Conservation (phyloP, 1,284 basidiomycete species). For the Puccinia hordei region DNA sequence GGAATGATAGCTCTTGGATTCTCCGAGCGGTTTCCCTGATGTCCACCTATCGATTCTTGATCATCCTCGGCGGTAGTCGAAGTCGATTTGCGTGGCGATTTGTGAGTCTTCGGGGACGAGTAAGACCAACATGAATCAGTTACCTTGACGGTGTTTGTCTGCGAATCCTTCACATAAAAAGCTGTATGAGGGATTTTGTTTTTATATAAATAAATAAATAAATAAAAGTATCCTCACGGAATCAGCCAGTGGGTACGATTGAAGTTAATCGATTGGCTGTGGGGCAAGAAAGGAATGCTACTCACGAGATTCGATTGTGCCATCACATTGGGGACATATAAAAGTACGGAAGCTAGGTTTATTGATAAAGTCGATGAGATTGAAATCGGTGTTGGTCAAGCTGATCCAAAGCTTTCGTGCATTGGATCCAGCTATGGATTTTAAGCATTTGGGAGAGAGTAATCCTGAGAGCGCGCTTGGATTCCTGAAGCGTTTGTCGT, state of each 20-base stretch:
- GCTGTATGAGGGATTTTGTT: not conserved
- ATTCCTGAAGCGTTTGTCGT: not conserved
- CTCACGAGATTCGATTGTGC: slow-evolving; percentile 15
- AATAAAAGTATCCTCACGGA: not conserved
- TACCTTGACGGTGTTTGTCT: slow-evolving; percentile 2
- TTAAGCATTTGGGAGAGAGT: not conserved
- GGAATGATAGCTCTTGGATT: not conserved
- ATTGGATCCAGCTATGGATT: not conserved
- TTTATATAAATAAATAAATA: not conserved
- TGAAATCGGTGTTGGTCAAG: slow-evolving; percentile 16
- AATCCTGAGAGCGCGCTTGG: not conserved
- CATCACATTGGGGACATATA: slow-evolving; percentile 24
- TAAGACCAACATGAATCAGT: slow-evolving; percentile 11
- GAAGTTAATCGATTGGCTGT: not conserved
- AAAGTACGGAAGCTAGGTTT: slow-evolving; percentile 6
- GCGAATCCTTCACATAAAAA: not conserved
- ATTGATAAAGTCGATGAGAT: slow-evolving; percentile 5
- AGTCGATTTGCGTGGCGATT: not conserved
- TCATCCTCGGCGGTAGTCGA: not conserved
- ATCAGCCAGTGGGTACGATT: not conserved
- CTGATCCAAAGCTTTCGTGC: not conserved
- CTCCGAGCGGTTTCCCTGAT: not conserved
- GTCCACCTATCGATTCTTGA: not conserved
- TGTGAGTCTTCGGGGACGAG: not conserved
- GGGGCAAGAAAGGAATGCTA: not conserved